These are phyloP conservation scores for Tolypocladium guangdongense DNA, from an alignment of 2,329 filamentous ascomycete species.

Conservation along the genomic window DNA sequence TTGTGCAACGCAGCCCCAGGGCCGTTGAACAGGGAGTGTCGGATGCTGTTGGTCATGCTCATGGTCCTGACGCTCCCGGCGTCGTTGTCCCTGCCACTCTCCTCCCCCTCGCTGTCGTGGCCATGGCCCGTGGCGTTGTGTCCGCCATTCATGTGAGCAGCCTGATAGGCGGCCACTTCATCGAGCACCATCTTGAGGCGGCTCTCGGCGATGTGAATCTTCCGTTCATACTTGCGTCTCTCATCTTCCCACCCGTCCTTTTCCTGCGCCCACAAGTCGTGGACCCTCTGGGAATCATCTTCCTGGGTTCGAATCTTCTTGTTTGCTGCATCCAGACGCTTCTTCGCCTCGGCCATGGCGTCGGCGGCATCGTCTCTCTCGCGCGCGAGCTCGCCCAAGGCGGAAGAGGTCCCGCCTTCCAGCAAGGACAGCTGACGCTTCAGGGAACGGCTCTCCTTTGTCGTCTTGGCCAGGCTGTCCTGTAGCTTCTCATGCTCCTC, in stretches of 20 bases:
- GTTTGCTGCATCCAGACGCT: slow-evolving; percentile 65
- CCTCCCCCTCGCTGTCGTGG: slow-evolving; percentile 49
- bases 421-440: slow-evolving; percentile 79
- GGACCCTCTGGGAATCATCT: slow-evolving; percentile 68
- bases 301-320: slow-evolving; percentile 71
- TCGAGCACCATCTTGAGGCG: slow-evolving; percentile 75
- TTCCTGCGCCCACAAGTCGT: slow-evolving; percentile 74
- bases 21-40: slow-evolving; percentile 59
- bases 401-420: slow-evolving; percentile 80
- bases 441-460: slow-evolving; percentile 68
- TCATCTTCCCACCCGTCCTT: slow-evolving; percentile 79
- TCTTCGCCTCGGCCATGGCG: slow-evolving; percentile 58
- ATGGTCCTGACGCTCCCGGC: slow-evolving; percentile 59
- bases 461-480: slow-evolving; percentile 46
- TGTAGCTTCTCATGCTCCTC: slow-evolving; percentile 65
- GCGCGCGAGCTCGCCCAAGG: slow-evolving; percentile 68
- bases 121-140: slow-evolving; percentile 23
- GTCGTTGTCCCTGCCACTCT: slow-evolving; percentile 55
- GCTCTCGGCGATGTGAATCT: slow-evolving; percentile 80
- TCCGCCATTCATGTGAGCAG: slow-evolving; percentile 32
- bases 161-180: slow-evolving; percentile 67
- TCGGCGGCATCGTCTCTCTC: slow-evolving; percentile 81
- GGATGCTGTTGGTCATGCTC: slow-evolving; percentile 61
- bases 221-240: slow-evolving; percentile 69
- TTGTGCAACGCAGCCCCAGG: slow-evolving; percentile 28